Conservation (phyloP, 805 yeast genomes). For the Aciculoconidium aculeatum region DNA sequence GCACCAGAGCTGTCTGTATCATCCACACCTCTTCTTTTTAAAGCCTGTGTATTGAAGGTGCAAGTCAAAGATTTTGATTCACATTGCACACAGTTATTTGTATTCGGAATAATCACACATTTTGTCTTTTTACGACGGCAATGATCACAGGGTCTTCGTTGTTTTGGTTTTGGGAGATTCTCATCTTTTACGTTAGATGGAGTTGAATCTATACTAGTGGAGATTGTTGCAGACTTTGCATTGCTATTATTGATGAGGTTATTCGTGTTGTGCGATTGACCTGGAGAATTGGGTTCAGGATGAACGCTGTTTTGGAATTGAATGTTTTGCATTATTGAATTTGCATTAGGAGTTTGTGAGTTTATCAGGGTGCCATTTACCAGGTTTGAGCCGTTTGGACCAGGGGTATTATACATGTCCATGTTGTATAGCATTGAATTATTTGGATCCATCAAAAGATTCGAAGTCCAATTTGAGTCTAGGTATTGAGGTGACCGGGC, state of each 20-base stretch:
- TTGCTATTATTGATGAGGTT: constrained; percentile 2
- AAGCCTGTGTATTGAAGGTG: constrained; percentile 59
- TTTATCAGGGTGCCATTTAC: constrained; percentile 1
- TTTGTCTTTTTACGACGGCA: constrained; percentile 76
- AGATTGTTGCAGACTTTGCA: too few species aligned
- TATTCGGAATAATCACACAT: constrained; percentile 64
- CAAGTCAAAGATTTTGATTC: constrained; percentile 70
- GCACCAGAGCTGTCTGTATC: constrained; percentile 11
- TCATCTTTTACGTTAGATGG: too few species aligned
- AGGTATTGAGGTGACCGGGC: constrained; percentile 11
- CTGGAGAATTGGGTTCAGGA: constrained; percentile 4
- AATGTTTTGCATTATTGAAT: constrained; percentile 23
- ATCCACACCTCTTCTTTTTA: constrained; percentile 28
- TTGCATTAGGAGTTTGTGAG: constrained; percentile 10
- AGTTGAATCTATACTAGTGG: too few species aligned
- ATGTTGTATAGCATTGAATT: constrained; percentile 27
- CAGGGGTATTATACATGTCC: constrained; percentile 18
- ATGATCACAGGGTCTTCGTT: constrained; percentile 71
- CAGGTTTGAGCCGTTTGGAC: not conserved
- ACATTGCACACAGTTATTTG: constrained; percentile 67
- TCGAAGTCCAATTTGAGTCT: constrained; percentile 31
- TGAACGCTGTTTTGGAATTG: constrained; percentile 27
- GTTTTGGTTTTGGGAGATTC: too few species aligned
- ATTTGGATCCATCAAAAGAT: constrained; percentile 26
- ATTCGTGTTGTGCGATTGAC: constrained; percentile 3